These are phyloP conservation scores for Pezicula carpinea DNA, from an alignment of 2,329 filamentous ascomycete genomes.

Conservation along the genomic window DNA sequence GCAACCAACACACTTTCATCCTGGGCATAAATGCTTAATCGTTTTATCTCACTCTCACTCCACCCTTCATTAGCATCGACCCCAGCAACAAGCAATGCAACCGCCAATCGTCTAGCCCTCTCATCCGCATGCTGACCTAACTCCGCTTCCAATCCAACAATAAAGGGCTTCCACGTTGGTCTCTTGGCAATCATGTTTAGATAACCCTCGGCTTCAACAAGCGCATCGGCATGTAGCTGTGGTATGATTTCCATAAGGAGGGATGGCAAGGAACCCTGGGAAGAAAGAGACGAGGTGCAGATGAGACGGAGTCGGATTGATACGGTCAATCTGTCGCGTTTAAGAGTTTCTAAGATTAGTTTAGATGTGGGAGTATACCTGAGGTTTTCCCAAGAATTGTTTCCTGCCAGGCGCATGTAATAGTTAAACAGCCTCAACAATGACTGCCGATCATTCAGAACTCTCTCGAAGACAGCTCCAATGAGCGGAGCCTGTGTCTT, in stretches of 20 bases:
- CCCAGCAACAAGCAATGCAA: constrained; percentile 6
- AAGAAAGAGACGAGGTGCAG: constrained; percentile 8
- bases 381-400: neutral
- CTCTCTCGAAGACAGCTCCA: constrained; percentile 1
- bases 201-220: neutral
- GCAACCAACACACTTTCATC: constrained; percentile 7
- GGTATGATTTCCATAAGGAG: constrained; percentile 6
- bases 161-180: constrained; percentile 6
- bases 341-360: constrained; percentile 3
- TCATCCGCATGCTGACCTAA: constrained; percentile 6
- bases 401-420: neutral
- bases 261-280: constrained; percentile 3
- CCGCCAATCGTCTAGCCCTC: constrained; percentile 6
- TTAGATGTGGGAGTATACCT: neutral
- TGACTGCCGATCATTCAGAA: neutral
- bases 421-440: neutral
- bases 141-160: constrained; percentile 5
- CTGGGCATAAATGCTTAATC: constrained; percentile 2
- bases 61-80: constrained; percentile 1
- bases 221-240: constrained; percentile 9
- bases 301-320: constrained; percentile 5
- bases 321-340: constrained; percentile 5
- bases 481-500: constrained; percentile 3
- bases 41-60: constrained; percentile 4
- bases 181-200: neutral